Evolutionary conservation across 306 rosid genomes (phyloP), one percentile per base, ranked within the genome.

Genomic region (Lathyrus oleraceus): DNA sequence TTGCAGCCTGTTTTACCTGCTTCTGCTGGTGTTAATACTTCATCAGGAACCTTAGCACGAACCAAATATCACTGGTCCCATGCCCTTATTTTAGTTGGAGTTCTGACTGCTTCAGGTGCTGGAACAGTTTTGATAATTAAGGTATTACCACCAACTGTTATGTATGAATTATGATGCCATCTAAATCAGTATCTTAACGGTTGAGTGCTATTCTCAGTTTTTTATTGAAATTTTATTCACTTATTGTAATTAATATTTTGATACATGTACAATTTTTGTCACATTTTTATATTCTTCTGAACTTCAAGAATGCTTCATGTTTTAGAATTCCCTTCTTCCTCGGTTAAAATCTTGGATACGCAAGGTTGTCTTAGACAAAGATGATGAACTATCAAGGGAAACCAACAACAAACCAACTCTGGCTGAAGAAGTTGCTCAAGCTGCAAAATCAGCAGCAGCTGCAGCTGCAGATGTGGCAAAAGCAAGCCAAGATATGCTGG

Each of bases 391-490:
- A 65, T 71, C 69, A 21, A 72, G 81, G 77, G 82, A 76, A 86
- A 67, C 61, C 11, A 77, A 81, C 40, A 6, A 54, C 53, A 91
- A 87, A 76, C 97, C 95, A 1, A 85, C 88, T 51, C 16, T 83
- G 71, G 87, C 81, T 17, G 97, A 94, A 86, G 97, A 94, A 79
- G 82, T 91, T 62, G 86, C 89, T 0, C 92, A 83, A 47, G 97
- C 95, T 58, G 98, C 98, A 76, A 90, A 90, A 84, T 88, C 97
- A 49, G 97, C 97, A 30, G 96, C 97, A 53, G 97, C 91, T 19
- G 99, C 99, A 32, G 97, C 99, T 57, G 78, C 91, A 39, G 99
- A 87, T 85, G 92, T 91, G 81, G 97, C 96, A 51, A 91, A 79
- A 84, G 87, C 87, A 23, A 91, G 87, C 86, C 95, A 85, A 72